Base-by-base conservation (phyloP, 2,329 filamentous ascomycete genomes). In the Elsinoe perseae region DNA sequence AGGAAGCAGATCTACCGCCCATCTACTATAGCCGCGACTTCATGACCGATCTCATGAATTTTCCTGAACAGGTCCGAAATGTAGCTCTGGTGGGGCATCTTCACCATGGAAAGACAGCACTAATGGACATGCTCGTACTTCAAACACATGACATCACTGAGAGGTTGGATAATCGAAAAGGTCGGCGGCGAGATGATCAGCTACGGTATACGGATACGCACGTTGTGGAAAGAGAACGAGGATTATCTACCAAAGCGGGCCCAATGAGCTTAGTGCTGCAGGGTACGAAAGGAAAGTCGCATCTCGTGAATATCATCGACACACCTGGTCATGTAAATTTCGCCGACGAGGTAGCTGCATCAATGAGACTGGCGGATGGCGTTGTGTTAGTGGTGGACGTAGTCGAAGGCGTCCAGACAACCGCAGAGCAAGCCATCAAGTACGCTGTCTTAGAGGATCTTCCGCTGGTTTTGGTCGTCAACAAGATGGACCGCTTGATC, bases 311-410 rank as follows among this genome's bases (percentile, higher is more conserved):
- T 72, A 84, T 98, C 56, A 78, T 98, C 58, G 93, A 98, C 72
- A 98, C 93, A 0, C 93, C 93, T 0, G 93, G 93, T 5, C 93
- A 98, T 69, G 93, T 97, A 67, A 96, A 98, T 71, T 98, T 98
- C 69, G 92, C 95, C 40, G 93, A 98, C 68, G 93, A 98, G 71
- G 89, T 98, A 34, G 93, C 93, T 7, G 85, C 90, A 3, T 86
- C 90, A 0, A 76, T 95, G 64, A 83, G 93, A 40, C 74, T 98
- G 53, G 91, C 87, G 3, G 93, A 98, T 68, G 93, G 93, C 58
- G 84, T 97, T 21, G 92, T 95, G 54, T 75, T 98, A 50, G 86
- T 98, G 12, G 91, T 98, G 14, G 93, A 98, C 69, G 89, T 96
- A 20, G 89, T 98, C 1, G 93, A 98, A 71, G 93, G 93, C n/a